Conservation (phyloP, 208 protist species). For the Endotrypanum monterogeii region DNA sequence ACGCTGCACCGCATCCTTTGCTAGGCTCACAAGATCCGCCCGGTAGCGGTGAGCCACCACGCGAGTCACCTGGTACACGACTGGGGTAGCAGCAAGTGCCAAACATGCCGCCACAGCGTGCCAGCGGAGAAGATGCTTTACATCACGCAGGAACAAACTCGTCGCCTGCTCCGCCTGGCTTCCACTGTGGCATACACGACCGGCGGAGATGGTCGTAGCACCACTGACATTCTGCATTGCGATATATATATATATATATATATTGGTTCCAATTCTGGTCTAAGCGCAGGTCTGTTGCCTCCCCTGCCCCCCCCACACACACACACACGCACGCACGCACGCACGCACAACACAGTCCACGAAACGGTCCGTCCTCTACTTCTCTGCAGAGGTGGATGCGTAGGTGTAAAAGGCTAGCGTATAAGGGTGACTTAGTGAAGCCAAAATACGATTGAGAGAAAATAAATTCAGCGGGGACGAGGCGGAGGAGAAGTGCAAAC, state of each 20-base stretch:
- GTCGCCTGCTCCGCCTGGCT: slow-evolving; percentile 10
- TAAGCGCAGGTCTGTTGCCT: too few relatives aligned
- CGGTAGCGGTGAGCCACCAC: slow-evolving; percentile 27
- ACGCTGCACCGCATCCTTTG: slow-evolving; percentile 25
- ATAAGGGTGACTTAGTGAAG: not conserved
- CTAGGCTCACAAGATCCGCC: slow-evolving; percentile 31
- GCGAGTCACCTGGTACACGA: slow-evolving; percentile 38
- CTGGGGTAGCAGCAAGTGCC: slow-evolving; percentile 35
- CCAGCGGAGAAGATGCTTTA: slow-evolving; percentile 34
- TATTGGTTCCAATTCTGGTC: too few relatives aligned
- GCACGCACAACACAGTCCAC: too few relatives aligned
- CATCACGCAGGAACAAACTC: slow-evolving; percentile 19
- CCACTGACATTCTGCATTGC: not conserved
- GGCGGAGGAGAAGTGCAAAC: not conserved
- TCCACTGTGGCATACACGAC: not conserved
- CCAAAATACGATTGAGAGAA: slow-evolving; percentile 11
- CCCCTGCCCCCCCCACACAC: not conserved
- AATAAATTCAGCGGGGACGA: not conserved
- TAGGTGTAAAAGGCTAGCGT: too few relatives aligned
- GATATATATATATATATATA: not conserved
- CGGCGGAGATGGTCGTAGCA: slow-evolving; percentile 4
- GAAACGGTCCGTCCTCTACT: too few relatives aligned
- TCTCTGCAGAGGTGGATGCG: too few relatives aligned
- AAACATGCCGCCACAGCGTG: slow-evolving; percentile 33
- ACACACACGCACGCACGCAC: not conserved